A percentile compares a stretch with the other conserved stretches of the same genome.
These are phyloP conservation scores for Astrothelium subdiscretum DNA, from an alignment of 495 filamentous ascomycete genomes.

Conservation along the genomic window DNA sequence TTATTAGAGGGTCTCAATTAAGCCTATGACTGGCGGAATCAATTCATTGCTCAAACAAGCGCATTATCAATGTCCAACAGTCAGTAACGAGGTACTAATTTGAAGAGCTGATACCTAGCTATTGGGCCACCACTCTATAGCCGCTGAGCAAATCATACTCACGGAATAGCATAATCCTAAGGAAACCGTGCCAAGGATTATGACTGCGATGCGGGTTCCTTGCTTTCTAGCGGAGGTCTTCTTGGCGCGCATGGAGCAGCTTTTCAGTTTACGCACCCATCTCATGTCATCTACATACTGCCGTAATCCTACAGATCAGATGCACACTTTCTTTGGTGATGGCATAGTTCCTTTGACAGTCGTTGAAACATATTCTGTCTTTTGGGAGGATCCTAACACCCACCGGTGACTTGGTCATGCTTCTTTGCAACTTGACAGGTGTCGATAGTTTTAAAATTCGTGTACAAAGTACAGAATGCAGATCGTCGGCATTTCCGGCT, in stretches of 20 bases:
- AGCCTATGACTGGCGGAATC: too few relatives aligned
- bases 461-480: neutral
- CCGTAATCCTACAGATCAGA: too few relatives aligned
- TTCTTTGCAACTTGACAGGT: neutral
- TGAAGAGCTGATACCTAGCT: neutral
- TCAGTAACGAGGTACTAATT: neutral
- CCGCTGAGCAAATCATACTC: neutral
- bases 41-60: too few relatives aligned
- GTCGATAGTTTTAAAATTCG: neutral
- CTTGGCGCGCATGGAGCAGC: neutral
- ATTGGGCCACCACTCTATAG: neutral
- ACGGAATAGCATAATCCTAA: neutral
- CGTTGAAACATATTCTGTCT: neutral
- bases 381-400: neutral
- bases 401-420: too few relatives aligned
- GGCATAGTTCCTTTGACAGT: neutral
- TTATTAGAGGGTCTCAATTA: too few relatives aligned
- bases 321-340: too few relatives aligned
- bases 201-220: too few relatives aligned
- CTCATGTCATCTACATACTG: too few relatives aligned
- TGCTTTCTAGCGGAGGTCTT: neutral
- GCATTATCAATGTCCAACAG: neutral
- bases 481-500: too few relatives aligned
- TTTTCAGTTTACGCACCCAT: too few relatives aligned
- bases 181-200: neutral